Evolutionary conservation across 371 early-diverging fungal genomes (phyloP).

Genomic region (Apophysomyces variabilis): DNA sequence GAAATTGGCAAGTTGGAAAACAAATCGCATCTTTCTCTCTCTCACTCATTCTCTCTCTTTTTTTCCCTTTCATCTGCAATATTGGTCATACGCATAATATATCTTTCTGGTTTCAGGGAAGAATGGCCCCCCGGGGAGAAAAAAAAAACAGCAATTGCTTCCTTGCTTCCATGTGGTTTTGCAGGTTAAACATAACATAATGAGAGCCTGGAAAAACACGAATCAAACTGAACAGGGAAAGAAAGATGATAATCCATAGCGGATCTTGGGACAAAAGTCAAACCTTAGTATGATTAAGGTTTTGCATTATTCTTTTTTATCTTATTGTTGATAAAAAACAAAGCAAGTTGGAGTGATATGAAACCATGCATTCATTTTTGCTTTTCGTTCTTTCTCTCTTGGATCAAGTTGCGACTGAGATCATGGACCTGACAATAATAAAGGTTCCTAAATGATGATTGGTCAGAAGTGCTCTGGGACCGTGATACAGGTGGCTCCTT

Average conservation of each 20-base stretch:
- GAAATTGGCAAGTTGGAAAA: neutral
- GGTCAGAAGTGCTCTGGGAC: constrained; percentile 11
- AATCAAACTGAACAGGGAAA: neutral
- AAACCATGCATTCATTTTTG: too few relatives aligned
- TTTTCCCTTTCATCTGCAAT: too few relatives aligned
- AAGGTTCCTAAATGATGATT: neutral
- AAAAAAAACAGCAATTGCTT: too few relatives aligned
- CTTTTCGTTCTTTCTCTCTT: neutral
- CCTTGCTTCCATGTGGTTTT: too few relatives aligned
- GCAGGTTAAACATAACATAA: too few relatives aligned
- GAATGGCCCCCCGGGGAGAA: too few relatives aligned
- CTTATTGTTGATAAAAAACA: constrained; percentile 1
- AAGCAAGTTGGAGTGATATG: too few relatives aligned
- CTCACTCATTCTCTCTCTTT: too few relatives aligned
- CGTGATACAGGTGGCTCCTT: constrained; percentile 12
- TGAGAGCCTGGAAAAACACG: too few relatives aligned
- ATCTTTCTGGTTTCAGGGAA: too few relatives aligned
- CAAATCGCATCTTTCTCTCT: neutral
- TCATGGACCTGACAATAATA: neutral
- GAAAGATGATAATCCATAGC: neutral
- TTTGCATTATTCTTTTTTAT: neutral
- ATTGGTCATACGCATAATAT: too few relatives aligned
- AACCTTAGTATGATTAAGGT: neutral
- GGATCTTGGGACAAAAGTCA: too few relatives aligned
- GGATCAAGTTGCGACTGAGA: constrained; percentile 2